Evolutionary conservation across 495 filamentous ascomycete genomes (phyloP), one percentile per base, ranked within the genome.

Genomic region (Penicillium coffeae): DNA sequence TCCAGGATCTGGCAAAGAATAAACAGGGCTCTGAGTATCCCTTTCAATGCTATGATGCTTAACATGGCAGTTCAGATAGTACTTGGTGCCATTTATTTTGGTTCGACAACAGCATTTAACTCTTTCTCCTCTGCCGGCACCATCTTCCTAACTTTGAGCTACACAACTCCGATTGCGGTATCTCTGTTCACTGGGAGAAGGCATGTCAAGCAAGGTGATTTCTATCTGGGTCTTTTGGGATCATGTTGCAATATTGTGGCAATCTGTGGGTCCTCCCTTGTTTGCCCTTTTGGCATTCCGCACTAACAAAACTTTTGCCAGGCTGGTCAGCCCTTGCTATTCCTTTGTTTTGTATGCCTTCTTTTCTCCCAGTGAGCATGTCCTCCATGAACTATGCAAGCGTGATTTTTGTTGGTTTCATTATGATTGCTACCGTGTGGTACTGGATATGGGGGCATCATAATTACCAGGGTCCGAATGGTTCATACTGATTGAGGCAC

Each of bases 291-390:
- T n/a, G n/a, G n/a, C n/a, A n/a, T n/a, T n/a, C n/a, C n/a, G n/a
- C n/a, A n/a, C n/a, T n/a, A n/a, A n/a, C n/a, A n/a, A n/a, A n/a
- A n/a, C n/a, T 25, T 9, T 40, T 47, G 42, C 1, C 49, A 82
- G 80, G 58, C 27, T 83, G 80, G 80, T 75, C 74, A n/a, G n/a
- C 70, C 15, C 70, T 84, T 9, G 79, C 72, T 1, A 70, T 82
- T 22, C 79, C 79, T 1, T 54, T 73, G 3, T 73, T 73, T 45
- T 71, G 66, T 38, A 73, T 73, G 69, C 68, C 69, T 3, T 54
- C 68, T 12, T 51, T 43, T 16, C 48, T 64, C 39, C 70, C 73
- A 7, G 70, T 75, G 14, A 60, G 61, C 18, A 47, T 64, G 12
- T 38, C 51, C 12, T 62, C 53, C 1, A 73, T 75, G 49, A 77